Base-by-base conservation (phyloP, 2,329 filamentous ascomycete genomes). In the Ceratocystis variospora region DNA sequence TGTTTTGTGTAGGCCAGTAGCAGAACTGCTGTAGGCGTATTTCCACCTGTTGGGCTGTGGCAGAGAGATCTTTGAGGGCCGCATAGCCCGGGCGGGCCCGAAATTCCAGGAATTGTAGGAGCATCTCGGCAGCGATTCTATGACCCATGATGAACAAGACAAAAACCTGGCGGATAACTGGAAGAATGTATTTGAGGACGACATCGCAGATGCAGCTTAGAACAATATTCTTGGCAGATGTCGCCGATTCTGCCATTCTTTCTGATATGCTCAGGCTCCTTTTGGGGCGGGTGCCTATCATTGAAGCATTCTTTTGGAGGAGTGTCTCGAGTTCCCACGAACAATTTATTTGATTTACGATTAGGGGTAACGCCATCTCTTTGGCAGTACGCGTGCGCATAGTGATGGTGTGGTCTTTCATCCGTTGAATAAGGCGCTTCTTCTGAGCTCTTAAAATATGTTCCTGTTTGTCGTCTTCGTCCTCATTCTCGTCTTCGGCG, bases 1-100 rank as follows among this genome's bases (percentile, higher is more conserved):
- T 82, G 73, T 97, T 96, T 74, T 99, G 93, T 76, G 96, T 90
- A 1, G 94, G 95, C 92, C 93, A 97, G 75, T 99, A 99, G 76
- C 93, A 97, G 73, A 97, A 97, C 74, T 99, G 94, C 73, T 97
- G 91, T 25, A 99, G 81, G 4, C 94, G 88, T 70, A 99, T 96
- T 76, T 99, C 94, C 45, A 99, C 87, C 75, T 99, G 94, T 74
- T 99, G 94, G 28, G 94, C 94, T 0, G 93, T 97, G 15, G 94
- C 94, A 41, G 92, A 97, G 57, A 97, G 85, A 73, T 99, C 94
- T 74, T 97, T 97, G 66, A 99, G 77, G 0, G 94, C 94, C 50
- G 91, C 87, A 62, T 87, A 87, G 53, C 88, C 86, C 6, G 89
- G 88, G 61, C 87, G 84, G 28, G 86, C 81, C 44, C 90, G 86